Base-by-base conservation (phyloP, 1,139 yeast genomes). In the Schwanniomyces etchellsii region DNA sequence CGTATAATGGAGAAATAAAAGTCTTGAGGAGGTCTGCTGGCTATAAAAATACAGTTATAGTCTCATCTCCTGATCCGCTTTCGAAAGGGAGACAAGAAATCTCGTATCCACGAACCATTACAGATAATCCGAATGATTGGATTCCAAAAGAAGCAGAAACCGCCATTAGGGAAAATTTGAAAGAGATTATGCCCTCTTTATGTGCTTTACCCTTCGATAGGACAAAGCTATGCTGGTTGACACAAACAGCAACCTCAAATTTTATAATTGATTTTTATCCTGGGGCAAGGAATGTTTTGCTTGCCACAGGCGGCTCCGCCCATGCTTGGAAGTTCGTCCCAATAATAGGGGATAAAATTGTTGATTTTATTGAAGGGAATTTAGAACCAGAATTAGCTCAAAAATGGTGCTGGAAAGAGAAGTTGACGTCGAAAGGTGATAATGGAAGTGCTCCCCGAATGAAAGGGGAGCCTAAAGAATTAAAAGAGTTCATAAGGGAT, bases 281-380 rank as follows among this genome's bases (percentile, higher is more conserved):
- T 4, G 43, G 42, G 2, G 42, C 45, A 23, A 38, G 50, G 20
- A 51, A 53, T 20, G 43, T 64, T 9, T 46, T 63, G 28, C 48
- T 64, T 16, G 63, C 64, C 4, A 50, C 60, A 33, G 70, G 70
- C 28, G 71, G 68, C 1, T 55, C 62, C 11, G 67, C 66, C 4
- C 67, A 60, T 37, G 55, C 54, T 5, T 52, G 50, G 42, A 50
- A 52, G 39, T 48, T 51, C 44, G 32, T 42, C n/a, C 50, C 47
- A 7, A 57, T 55, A 3, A 33, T 54, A 22, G 60, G 60, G 5
- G 44, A 41, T 28, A 52, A 43, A 26, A 42, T 52, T 23, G 53
- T 50, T 5, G 52, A 55, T 29, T 39, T 39, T 15, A 33, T 52
- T 16, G 42, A 40, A 32, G 46, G 46, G 6, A 35, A 37, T 1